Percentiles rank a stretch among this genome's conserved stretches.
Conservation (phyloP, 345 rosid species). For the Eucalyptus coolabah region DNA sequence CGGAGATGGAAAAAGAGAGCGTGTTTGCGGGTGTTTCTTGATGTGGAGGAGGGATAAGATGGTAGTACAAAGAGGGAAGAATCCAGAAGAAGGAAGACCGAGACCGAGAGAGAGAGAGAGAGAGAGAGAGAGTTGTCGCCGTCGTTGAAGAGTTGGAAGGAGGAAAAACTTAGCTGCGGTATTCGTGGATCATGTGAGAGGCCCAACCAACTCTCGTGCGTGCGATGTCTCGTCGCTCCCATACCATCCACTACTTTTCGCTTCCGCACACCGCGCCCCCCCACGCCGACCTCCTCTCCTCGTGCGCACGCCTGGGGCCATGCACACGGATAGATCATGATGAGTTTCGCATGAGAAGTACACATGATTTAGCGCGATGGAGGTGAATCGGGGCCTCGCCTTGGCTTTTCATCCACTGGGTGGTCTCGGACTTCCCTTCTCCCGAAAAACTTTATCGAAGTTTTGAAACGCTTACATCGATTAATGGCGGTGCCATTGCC, state of each 20-base stretch:
- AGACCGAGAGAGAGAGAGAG: not conserved
- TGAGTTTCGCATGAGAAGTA: not conserved
- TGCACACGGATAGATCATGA: not conserved
- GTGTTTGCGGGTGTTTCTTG: not conserved
- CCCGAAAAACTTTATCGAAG: not conserved
- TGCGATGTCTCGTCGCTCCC: not conserved
- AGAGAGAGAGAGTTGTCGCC: not conserved
- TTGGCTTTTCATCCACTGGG: not conserved
- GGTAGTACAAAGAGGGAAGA: not conserved
- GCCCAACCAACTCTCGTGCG: not conserved
- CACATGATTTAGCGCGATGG: not conserved
- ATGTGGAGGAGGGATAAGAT: not conserved
- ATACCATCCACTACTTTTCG: conserved; percentile 4
- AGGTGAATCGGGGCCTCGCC: not conserved
- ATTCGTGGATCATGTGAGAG: conserved; percentile 30
- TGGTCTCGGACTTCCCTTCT: not conserved
- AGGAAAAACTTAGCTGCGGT: not conserved
- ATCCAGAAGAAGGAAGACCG: not conserved
- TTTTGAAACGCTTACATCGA: not conserved
- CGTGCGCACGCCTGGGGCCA: not conserved
- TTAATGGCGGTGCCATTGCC: not conserved
- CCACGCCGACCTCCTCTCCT: not conserved
- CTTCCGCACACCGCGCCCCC: not conserved
- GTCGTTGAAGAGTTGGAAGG: conserved; percentile 3
- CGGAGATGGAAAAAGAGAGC: not conserved